phyloP scores from a whole-genome alignment of 164 flowering plant genomes.

The Vitis amurensis region DNA sequence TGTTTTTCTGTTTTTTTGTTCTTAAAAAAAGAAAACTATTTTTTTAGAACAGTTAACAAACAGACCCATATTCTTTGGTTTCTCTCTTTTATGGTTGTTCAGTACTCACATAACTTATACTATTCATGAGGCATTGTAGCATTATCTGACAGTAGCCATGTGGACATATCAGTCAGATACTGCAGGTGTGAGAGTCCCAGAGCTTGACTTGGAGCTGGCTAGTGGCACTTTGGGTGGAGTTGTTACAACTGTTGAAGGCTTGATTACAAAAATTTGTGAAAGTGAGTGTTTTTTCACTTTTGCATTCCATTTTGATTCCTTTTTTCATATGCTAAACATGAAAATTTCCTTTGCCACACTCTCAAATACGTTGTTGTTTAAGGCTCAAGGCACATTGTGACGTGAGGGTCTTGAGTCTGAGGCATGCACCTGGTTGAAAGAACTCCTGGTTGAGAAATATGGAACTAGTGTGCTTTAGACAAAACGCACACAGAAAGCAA shows the following conservation, averaged over 20 bases:
- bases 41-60: no score
- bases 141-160: constrained; percentile 15
- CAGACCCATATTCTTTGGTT: background rate
- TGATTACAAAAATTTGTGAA: constrained; percentile 82
- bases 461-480: no score
- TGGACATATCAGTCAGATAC: constrained; percentile 70
- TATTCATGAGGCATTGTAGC: background rate
- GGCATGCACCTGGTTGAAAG: no score
- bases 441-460: no score
- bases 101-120: background rate
- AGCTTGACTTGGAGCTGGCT: constrained; percentile 83
- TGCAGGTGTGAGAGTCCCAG: constrained; percentile 83
- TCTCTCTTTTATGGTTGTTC: background rate
- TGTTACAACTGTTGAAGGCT: constrained; percentile 90
- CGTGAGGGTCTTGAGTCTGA: no score
- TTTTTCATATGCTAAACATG: no score
- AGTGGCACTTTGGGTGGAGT: constrained; percentile 94
- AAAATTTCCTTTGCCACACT: no score
- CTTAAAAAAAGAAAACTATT: no score
- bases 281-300: constrained; percentile 52
- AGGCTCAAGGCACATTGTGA: no score
- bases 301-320: background rate
- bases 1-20: background rate
- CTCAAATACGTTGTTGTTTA: no score
- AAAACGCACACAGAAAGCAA: no score